Evolutionary conservation across 306 rosid species (phyloP).

Genomic region (Styphnolobium japonicum): DNA sequence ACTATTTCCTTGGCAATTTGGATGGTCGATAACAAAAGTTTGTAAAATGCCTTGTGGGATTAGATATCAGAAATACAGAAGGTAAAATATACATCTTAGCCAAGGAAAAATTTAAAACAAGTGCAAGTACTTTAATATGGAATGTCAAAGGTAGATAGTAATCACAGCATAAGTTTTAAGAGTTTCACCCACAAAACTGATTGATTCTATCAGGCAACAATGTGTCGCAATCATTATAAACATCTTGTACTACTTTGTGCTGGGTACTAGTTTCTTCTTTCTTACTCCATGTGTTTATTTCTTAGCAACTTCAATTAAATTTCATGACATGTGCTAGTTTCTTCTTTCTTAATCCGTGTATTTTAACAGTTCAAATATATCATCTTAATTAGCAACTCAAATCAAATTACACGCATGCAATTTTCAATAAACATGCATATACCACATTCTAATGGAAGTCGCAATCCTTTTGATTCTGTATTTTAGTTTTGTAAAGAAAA

Average conservation of each 20-base stretch:
- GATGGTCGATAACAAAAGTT: background rate
- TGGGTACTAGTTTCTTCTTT: background rate
- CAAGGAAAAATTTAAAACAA: background rate
- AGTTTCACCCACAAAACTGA: constrained; percentile 4
- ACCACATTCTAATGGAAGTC: background rate
- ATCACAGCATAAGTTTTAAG: background rate
- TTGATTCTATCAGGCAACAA: constrained; percentile 1
- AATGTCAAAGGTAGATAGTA: background rate
- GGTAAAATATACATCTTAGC: background rate
- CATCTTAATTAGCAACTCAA: background rate
- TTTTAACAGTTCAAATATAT: constrained; percentile 16
- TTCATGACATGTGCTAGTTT: background rate
- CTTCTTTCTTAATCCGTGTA: background rate
- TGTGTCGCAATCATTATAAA: background rate
- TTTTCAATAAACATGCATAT: background rate
- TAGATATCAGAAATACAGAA: background rate
- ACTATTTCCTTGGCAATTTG: constrained; percentile 2
- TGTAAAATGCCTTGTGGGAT: background rate
- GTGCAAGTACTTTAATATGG: background rate
- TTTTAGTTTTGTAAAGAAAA: constrained; percentile 5
- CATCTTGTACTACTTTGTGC: background rate
- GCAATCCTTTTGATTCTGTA: background rate
- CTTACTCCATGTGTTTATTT: background rate
- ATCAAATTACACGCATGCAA: background rate
- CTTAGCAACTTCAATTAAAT: background rate